phyloP scores from a whole-genome alignment of 2,329 filamentous ascomycete species.

The Allantophomopsis lycopodina region DNA sequence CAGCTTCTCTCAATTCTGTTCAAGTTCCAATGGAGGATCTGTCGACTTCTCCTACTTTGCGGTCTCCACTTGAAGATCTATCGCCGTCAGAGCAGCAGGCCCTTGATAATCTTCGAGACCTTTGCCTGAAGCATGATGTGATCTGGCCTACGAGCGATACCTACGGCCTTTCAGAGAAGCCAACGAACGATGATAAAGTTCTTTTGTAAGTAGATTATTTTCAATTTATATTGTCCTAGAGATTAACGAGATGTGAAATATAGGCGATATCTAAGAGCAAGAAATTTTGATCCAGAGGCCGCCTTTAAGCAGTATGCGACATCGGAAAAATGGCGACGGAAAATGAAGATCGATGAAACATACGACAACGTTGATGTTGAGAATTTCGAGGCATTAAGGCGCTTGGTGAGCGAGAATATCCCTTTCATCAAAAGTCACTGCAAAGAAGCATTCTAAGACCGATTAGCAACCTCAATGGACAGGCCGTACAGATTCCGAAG shows the following conservation, averaged over 20 bases:
- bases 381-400: neutral
- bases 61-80: neutral
- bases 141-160: neutral
- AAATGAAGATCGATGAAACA: neutral
- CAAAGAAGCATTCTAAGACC: neutral
- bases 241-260: neutral
- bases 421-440: neutral
- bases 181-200: neutral
- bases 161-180: neutral
- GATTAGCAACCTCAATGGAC: slow-evolving; percentile 1
- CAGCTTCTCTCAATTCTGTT: too few relatives aligned
- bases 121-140: neutral
- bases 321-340: neutral
- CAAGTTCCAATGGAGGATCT: too few relatives aligned
- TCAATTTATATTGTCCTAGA: neutral
- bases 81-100: neutral
- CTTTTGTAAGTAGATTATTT: neutral
- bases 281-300: slow-evolving; percentile 1
- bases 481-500: slow-evolving; percentile 1
- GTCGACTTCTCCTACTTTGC: too few relatives aligned
- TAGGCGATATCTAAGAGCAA: slow-evolving; percentile 2
- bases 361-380: neutral
- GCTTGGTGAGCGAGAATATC: neutral
- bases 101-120: neutral
- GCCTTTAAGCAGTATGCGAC: slow-evolving; percentile 1